Conservation (phyloP, 805 yeast genomes). For the Kuraishia capsulata region DNA sequence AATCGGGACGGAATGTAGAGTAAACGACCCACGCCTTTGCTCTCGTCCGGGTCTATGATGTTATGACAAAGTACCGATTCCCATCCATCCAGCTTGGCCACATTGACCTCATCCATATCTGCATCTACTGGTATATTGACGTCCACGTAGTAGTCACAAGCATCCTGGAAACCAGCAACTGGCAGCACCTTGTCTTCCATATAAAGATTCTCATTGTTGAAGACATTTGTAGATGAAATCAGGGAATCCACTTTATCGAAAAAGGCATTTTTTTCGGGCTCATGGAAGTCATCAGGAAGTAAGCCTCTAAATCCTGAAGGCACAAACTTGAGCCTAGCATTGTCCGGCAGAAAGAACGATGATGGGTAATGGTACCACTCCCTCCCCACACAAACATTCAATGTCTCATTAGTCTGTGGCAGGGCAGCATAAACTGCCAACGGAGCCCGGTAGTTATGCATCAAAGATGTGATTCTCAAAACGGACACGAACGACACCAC, state of each 20-base stretch:
- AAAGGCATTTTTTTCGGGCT: constrained; percentile 10
- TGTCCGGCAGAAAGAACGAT: constrained; percentile 68
- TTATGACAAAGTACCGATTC: constrained; percentile 33
- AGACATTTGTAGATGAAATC: constrained; percentile 44
- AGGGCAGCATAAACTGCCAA: constrained; percentile 43
- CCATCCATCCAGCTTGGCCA: constrained; percentile 28
- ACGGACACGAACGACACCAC: constrained; percentile 23
- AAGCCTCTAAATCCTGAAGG: constrained; percentile 78
- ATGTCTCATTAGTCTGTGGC: constrained; percentile 15
- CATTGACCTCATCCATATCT: constrained; percentile 31
- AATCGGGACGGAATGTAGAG: constrained; percentile 36
- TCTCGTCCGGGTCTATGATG: constrained; percentile 44
- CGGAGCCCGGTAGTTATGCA: constrained; percentile 68
- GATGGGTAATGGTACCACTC: constrained; percentile 94
- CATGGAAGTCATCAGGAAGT: constrained; percentile 79
- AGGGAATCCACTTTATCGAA: constrained; percentile 24
- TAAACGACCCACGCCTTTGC: constrained; percentile 44
- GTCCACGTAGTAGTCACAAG: constrained; percentile 71
- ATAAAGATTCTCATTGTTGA: constrained; percentile 69
- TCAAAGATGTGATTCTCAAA: constrained; percentile 51
- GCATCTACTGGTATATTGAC: constrained; percentile 37
- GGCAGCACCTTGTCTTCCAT: constrained; percentile 47
- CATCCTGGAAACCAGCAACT: constrained; percentile 14
- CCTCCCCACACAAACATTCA: constrained; percentile 79
- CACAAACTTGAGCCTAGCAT: constrained; percentile 57